Evolutionary conservation across 140 eudicot species (phyloP), one percentile per base, ranked within the genome.

Genomic region (Erigeron philadelphicus): DNA sequence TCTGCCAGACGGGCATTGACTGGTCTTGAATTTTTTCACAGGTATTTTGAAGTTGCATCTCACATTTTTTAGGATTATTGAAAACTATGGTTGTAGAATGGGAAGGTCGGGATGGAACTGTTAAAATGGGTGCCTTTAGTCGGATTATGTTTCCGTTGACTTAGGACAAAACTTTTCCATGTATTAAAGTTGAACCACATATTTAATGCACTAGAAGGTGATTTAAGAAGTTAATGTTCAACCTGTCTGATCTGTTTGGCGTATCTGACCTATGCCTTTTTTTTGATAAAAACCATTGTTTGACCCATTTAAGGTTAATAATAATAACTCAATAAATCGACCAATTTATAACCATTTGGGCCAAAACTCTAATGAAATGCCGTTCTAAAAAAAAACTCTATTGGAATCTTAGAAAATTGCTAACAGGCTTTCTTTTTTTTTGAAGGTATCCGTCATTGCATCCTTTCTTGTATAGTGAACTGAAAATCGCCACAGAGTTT

Each of bases 11-110:
- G 95, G 43, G 89, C 91, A 21, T 61, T 90, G 62, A 82, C 95
- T n/a, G 95, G 97, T 69, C 86, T 90, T 77, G 97, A 90, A 64
- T 90, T 88, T 75, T 88, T 90, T 40, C 96, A 90, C 64, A 88
- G 97, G 96, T 88, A 75, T 46, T 10, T 21, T 6, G 23, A 66
- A 45, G 16, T 18, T 43, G 23, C 41, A 11, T 68, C 40, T 41
- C 11, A 41, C 15, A 11, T 40, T 40, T 31, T 31, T 2, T 16
- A 55, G 42, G 23, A 42, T 55, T 13, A 7, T 42, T 43, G 56
- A 56, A 43, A 43, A 19, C 10, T 35, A 17, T 7, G 11, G 46
- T 35, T 3, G 49, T 46, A 21, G 35, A 16, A 12, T 60, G 7
- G 50, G 67, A 2, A n/a, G 48, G 49, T 45, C 6, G 49, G 68